These are phyloP conservation scores for Penicillium sp. DNA, from an alignment of 2,329 filamentous ascomycete species.

Conservation along the genomic window DNA sequence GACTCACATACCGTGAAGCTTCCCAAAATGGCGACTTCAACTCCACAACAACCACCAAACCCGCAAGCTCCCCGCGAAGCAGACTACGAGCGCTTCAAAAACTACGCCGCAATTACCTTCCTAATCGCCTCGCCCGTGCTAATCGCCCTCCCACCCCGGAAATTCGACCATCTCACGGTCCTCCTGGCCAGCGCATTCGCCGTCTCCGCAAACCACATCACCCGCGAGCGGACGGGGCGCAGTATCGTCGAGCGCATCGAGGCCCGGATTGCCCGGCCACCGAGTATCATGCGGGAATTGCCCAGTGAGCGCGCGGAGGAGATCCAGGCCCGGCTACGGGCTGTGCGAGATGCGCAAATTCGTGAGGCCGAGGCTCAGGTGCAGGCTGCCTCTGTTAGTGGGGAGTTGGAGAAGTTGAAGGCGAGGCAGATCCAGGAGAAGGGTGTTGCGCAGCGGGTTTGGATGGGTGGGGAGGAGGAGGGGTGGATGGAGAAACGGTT, in stretches of 20 bases:
- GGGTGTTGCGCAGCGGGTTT: slow-evolving; percentile 41
- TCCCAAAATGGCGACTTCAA: slow-evolving; percentile 21
- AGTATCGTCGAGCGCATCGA: slow-evolving; percentile 44
- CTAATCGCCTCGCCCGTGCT: slow-evolving; percentile 42
- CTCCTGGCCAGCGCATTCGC: slow-evolving; percentile 48
- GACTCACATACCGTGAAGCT: not conserved
- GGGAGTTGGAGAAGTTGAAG: slow-evolving; percentile 45
- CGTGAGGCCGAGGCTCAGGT: slow-evolving; percentile 23
- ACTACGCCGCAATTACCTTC: slow-evolving; percentile 48
- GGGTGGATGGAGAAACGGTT: slow-evolving; percentile 53
- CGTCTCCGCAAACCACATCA: slow-evolving; percentile 48
- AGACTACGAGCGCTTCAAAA: slow-evolving; percentile 50
- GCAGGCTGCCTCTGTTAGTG: slow-evolving; percentile 21
- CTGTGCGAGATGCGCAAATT: slow-evolving; percentile 37
- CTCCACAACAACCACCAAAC: slow-evolving; percentile 16
- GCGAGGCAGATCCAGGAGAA: slow-evolving; percentile 38
- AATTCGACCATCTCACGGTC: slow-evolving; percentile 46
- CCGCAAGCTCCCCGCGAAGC: slow-evolving; percentile 35
- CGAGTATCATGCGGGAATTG: slow-evolving; percentile 27
- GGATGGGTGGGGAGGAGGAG: slow-evolving; percentile 50
- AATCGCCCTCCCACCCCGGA: slow-evolving; percentile 46
- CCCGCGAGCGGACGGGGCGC: slow-evolving; percentile 44
- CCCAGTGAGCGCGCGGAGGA: slow-evolving; percentile 44
- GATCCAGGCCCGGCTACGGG: slow-evolving; percentile 40
- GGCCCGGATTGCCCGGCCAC: slow-evolving; percentile 30